phyloP scores from a whole-genome alignment of 139 green algal species.

The Mesotaenium endlicherianum region DNA sequence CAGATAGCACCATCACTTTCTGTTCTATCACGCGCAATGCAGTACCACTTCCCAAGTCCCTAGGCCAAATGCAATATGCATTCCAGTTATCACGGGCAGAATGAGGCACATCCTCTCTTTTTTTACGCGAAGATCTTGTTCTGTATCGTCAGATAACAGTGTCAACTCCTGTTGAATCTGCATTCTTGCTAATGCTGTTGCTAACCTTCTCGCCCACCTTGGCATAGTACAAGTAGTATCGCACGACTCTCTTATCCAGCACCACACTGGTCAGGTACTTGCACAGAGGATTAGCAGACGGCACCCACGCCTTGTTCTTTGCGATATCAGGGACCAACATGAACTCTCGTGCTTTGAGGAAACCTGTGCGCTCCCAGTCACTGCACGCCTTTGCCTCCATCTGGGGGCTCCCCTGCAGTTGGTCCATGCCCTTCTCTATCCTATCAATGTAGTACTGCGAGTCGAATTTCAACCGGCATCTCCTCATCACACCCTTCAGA shows the following conservation, averaged over 20 bases:
- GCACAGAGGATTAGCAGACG: background rate
- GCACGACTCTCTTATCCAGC: background rate
- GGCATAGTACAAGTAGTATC: slow-evolving; percentile 6
- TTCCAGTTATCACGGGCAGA: too few species aligned
- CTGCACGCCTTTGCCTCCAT: background rate
- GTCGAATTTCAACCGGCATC: slow-evolving; percentile 11
- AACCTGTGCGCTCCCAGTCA: background rate
- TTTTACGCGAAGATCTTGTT: too few species aligned
- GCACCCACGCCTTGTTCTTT: background rate
- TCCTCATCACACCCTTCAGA: background rate
- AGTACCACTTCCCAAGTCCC: too few species aligned
- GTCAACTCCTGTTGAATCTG: too few species aligned
- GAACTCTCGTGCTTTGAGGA: background rate
- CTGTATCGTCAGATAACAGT: too few species aligned
- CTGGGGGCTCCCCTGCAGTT: background rate
- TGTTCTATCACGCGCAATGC: too few species aligned
- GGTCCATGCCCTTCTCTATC: background rate
- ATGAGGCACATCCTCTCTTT: too few species aligned
- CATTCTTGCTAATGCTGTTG: too few species aligned
- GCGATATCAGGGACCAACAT: background rate
- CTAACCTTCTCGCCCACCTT: too few species aligned
- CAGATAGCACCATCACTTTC: too few species aligned
- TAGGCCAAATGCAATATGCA: too few species aligned
- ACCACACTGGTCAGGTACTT: background rate
- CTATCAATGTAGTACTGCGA: slow-evolving; percentile 4